Percentiles rank a stretch among this genome's conserved stretches.
phyloP scores from a whole-genome alignment of 768 basidiomycete genomes.

The Termitomyces sp. region DNA sequence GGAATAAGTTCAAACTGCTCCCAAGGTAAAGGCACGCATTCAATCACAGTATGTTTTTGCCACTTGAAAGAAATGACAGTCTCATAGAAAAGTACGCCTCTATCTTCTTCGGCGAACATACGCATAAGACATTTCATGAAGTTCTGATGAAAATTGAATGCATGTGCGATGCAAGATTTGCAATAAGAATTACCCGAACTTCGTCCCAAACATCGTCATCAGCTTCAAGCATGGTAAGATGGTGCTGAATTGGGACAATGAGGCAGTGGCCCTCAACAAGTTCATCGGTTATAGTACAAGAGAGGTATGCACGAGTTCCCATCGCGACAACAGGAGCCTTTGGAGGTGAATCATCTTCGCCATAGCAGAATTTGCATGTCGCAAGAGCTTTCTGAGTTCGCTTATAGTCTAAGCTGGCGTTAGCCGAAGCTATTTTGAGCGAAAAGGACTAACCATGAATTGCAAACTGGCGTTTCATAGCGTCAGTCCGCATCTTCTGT shows the following conservation, averaged over 20 bases:
- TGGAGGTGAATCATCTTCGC: constrained; percentile 88
- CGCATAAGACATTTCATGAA: constrained; percentile 92
- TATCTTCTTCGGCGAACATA: constrained; percentile 90
- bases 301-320: constrained; percentile 88
- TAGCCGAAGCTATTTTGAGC: background rate
- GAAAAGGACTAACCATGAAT: constrained; percentile 64
- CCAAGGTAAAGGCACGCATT: constrained; percentile 91
- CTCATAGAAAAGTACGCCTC: constrained; percentile 94
- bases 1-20: constrained; percentile 82
- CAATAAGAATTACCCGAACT: constrained; percentile 59
- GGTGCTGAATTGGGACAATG: constrained; percentile 95
- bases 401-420: constrained; percentile 71
- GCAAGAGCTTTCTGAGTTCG: constrained; percentile 88
- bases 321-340: constrained; percentile 85
- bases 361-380: constrained; percentile 82
- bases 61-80: constrained; percentile 82
- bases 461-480: constrained; percentile 95
- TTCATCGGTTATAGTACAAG: constrained; percentile 83
- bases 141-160: constrained; percentile 32
- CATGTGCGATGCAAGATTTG: background rate
- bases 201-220: constrained; percentile 99
- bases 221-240: constrained; percentile 83
- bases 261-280: constrained; percentile 89
- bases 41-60: constrained; percentile 91
- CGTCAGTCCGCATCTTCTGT: constrained; percentile 94